Evolutionary conservation across 257 asterid species (phyloP).

Genomic region (Verbascum thapsus): DNA sequence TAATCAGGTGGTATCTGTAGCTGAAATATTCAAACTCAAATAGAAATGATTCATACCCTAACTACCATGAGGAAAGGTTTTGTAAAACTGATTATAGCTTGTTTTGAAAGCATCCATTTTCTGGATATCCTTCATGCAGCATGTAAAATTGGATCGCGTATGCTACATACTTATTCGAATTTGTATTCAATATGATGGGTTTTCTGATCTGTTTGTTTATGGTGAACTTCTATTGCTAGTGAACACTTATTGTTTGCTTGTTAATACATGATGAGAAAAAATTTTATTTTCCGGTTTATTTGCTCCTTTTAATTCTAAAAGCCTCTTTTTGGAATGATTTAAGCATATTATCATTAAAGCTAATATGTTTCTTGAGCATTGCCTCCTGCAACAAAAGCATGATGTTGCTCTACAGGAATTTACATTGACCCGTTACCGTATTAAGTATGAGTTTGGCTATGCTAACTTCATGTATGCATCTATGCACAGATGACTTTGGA

Average conservation of each 20-base stretch:
- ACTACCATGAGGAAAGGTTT: conserved; percentile 4
- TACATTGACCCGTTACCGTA: background rate
- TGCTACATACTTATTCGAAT: conserved; percentile 7
- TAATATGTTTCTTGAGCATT: conserved; percentile 8
- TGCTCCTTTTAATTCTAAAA: conserved; percentile 1
- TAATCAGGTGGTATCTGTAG: background rate
- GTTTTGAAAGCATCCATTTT: conserved; percentile 6
- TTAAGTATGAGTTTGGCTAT: conserved; percentile 10
- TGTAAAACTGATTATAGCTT: background rate
- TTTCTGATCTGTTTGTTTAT: conserved; percentile 16
- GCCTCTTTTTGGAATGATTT: background rate
- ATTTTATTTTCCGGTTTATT: conserved; percentile 7
- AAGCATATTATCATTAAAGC: background rate
- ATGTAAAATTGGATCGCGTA: conserved; percentile 2
- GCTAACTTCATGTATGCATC: conserved; percentile 23
- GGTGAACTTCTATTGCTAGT: conserved; percentile 13
- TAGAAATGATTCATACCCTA: background rate
- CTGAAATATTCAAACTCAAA: background rate
- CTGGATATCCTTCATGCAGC: background rate
- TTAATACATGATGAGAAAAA: conserved; percentile 8
- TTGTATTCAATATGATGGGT: conserved; percentile 4
- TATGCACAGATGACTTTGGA: conserved; percentile 80
- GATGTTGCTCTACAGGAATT: conserved; percentile 2
- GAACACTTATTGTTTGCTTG: conserved; percentile 16
- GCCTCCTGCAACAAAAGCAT: conserved; percentile 1